Conservation (phyloP, 805 yeast genomes). For the Pichia californica region DNA sequence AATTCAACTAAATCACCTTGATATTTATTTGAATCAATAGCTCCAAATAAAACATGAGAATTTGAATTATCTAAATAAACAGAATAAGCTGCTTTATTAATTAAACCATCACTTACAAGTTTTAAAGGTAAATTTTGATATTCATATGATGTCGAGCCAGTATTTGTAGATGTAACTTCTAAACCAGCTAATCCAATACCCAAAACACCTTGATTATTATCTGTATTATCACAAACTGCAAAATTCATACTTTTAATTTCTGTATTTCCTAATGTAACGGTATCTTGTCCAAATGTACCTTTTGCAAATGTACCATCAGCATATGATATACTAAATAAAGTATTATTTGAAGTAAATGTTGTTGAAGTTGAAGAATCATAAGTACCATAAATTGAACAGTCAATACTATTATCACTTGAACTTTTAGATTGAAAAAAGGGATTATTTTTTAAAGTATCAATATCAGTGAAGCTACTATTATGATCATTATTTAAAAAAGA, state of each 20-base stretch:
- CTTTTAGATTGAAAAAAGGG: no score
- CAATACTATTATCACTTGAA: no score
- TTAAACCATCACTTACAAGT: constrained; percentile 52
- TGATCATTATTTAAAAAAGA: neutral
- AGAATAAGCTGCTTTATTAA: constrained; percentile 52
- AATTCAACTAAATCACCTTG: constrained; percentile 43
- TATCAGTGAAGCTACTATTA: no score
- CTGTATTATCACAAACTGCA: constrained; percentile 66
- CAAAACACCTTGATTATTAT: constrained; percentile 62
- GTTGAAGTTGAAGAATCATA: constrained; percentile 37
- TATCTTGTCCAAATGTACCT: constrained; percentile 61
- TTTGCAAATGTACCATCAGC: constrained; percentile 43
- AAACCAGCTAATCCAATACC: constrained; percentile 68
- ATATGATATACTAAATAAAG: constrained; percentile 39
- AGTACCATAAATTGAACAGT: constrained; percentile 43
- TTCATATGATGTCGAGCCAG: constrained; percentile 24
- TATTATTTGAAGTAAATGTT: constrained; percentile 34
- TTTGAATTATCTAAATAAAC: constrained; percentile 47
- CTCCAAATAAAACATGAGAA: constrained; percentile 69
- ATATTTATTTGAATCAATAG: constrained; percentile 59
- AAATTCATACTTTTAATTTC: constrained; percentile 49
- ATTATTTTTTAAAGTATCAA: no score
- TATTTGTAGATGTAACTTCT: constrained; percentile 46
- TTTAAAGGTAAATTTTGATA: constrained; percentile 65
- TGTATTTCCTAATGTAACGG: constrained; percentile 44